phyloP scores from a whole-genome alignment of 2,329 filamentous ascomycete genomes.

The Elsinoe perseae region DNA sequence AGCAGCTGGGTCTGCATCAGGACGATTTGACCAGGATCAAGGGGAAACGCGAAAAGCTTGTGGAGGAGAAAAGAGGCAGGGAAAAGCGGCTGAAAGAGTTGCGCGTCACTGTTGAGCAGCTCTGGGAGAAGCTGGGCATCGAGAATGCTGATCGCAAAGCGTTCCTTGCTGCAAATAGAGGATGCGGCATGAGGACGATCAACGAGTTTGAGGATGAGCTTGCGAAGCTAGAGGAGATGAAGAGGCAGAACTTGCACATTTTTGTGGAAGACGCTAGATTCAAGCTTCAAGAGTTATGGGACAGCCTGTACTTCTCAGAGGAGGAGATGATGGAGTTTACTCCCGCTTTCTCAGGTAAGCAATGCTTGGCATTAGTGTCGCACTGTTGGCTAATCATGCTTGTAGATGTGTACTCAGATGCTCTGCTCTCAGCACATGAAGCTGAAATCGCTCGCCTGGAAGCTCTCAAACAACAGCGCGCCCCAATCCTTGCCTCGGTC shows the following conservation, averaged over 20 bases:
- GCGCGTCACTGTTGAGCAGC: slow-evolving; percentile 64
- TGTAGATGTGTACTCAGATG: slow-evolving; percentile 85
- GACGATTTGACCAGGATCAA: slow-evolving; percentile 71
- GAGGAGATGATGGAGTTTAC: slow-evolving; percentile 99
- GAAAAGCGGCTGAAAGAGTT: slow-evolving; percentile 73
- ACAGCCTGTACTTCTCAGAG: slow-evolving; percentile 85
- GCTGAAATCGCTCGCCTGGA: slow-evolving; percentile 79
- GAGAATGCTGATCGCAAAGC: slow-evolving; percentile 74
- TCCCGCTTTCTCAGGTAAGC: slow-evolving; percentile 68
- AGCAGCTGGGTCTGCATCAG: slow-evolving; percentile 86
- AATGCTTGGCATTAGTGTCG: not conserved
- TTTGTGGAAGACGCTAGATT: slow-evolving; percentile 92
- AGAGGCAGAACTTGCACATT: slow-evolving; percentile 86
- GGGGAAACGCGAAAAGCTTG: slow-evolving; percentile 68
- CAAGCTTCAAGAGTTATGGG: slow-evolving; percentile 92
- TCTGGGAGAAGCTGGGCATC: slow-evolving; percentile 83
- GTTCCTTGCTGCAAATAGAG: slow-evolving; percentile 80
- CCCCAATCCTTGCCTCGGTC: slow-evolving; percentile 71
- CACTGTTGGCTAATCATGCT: not conserved
- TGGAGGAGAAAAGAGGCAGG: slow-evolving; percentile 79
- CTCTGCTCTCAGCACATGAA: slow-evolving; percentile 88
- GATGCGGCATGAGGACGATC: slow-evolving; percentile 82
- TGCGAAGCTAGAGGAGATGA: slow-evolving; percentile 76
- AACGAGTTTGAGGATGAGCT: slow-evolving; percentile 96
- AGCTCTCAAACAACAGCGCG: slow-evolving; percentile 74